Evolutionary conservation across 1,284 basidiomycete genomes (phyloP).

Genomic region (Uromyces viciae-fabae): DNA sequence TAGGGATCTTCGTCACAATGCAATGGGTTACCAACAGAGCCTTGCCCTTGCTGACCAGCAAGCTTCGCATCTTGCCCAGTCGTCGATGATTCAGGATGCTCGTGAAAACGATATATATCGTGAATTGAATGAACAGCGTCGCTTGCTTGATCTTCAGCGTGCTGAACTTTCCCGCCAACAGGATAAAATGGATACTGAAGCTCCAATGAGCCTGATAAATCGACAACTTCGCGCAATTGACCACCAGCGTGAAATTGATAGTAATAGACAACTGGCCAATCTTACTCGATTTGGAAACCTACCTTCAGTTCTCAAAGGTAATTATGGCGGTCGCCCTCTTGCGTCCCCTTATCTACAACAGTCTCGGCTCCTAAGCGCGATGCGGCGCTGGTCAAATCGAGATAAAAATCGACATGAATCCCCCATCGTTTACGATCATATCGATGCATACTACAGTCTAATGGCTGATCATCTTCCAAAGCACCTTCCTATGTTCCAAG

Average conservation of each 20-base stretch:
- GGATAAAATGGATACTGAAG: neutral
- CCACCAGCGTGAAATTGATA: constrained; percentile 16
- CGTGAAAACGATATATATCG: constrained; percentile 12
- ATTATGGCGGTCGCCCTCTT: neutral
- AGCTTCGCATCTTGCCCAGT: neutral
- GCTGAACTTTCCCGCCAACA: neutral
- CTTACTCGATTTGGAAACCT: constrained; percentile 17
- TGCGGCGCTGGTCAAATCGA: constrained; percentile 9
- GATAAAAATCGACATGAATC: neutral
- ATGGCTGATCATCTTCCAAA: constrained; percentile 16
- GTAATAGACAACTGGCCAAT: constrained; percentile 18
- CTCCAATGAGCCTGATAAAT: neutral
- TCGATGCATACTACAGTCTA: constrained; percentile 17
- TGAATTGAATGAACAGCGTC: neutral
- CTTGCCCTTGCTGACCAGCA: neutral
- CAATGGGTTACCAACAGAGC: neutral
- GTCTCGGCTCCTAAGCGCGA: neutral
- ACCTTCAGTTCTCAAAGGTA: neutral
- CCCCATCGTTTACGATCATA: constrained; percentile 5
- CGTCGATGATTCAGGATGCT: neutral
- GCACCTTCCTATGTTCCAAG: constrained; percentile 23
- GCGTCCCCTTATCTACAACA: constrained; percentile 22
- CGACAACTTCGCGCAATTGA: constrained; percentile 9
- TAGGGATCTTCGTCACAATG: neutral
- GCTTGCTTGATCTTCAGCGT: constrained; percentile 11